Evolutionary conservation across 1,284 basidiomycete genomes (phyloP).

Genomic region (Puccinia novopanici): DNA sequence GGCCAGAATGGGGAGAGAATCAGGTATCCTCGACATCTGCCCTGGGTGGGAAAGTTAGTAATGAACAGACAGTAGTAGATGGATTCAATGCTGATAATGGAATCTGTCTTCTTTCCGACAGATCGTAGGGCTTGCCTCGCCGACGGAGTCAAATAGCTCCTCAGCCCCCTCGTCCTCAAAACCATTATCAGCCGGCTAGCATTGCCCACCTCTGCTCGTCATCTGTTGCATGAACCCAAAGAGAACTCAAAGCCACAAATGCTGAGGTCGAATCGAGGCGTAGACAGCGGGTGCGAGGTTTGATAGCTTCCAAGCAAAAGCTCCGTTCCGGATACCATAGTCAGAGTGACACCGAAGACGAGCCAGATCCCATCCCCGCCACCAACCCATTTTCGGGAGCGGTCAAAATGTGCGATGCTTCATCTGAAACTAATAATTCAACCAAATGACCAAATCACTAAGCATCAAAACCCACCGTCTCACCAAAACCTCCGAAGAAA

Average conservation of each 20-base stretch:
- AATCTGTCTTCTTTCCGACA: no score
- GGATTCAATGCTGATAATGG: no score
- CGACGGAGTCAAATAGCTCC: no score
- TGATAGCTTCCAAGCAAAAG: conserved; percentile 31
- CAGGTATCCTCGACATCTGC: no score
- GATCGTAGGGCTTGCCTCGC: no score
- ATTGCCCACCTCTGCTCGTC: conserved; percentile 40
- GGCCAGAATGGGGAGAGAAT: no score
- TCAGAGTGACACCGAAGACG: conserved; percentile 20
- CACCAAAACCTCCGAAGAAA: background rate
- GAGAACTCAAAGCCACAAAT: conserved; percentile 14
- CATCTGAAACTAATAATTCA: background rate
- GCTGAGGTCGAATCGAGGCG: conserved; percentile 32
- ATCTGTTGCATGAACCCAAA: conserved; percentile 29
- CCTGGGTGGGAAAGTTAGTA: no score
- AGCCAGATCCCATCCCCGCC: background rate
- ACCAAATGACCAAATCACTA: background rate
- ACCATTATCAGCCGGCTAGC: conserved; percentile 58
- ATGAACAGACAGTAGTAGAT: no score
- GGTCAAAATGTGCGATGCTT: conserved; percentile 24
- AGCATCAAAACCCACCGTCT: background rate
- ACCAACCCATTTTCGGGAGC: conserved; percentile 38
- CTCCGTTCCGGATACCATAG: conserved; percentile 42
- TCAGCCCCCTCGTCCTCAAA: no score
- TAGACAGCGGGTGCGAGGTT: conserved; percentile 19